Evolutionary conservation across 495 filamentous ascomycete genomes (phyloP).

Genomic region (Neurospora pannonica): DNA sequence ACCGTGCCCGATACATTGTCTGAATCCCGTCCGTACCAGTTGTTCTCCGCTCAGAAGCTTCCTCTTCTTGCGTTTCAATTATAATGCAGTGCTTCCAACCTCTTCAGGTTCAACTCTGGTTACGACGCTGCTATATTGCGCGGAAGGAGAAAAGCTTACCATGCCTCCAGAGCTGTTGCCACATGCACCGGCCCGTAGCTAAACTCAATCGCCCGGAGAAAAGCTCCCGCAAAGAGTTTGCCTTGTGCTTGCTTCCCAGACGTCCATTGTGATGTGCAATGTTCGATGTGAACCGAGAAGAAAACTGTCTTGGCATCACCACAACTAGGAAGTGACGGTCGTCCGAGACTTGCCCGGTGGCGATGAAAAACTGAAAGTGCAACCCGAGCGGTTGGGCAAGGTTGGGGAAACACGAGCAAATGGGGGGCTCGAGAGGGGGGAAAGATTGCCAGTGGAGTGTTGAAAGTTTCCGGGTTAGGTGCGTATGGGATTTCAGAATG

Average conservation of each 20-base stretch:
- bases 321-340: background rate
- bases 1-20: background rate
- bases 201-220: background rate
- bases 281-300: background rate
- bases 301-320: background rate
- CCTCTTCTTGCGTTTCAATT: background rate
- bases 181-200: background rate
- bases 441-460: background rate
- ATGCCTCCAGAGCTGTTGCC: background rate
- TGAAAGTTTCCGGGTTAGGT: background rate
- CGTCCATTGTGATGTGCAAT: background rate
- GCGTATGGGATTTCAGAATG: background rate
- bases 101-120: background rate
- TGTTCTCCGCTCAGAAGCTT: background rate
- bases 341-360: background rate
- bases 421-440: background rate
- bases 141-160: background rate
- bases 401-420: background rate
- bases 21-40: background rate
- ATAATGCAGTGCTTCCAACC: background rate
- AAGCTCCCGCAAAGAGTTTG: background rate
- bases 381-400: background rate
- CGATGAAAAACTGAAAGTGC: background rate
- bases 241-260: background rate
- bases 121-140: background rate